Base-by-base conservation (phyloP, 176 grass and related monocot species). In the Ensete glaucum region DNA sequence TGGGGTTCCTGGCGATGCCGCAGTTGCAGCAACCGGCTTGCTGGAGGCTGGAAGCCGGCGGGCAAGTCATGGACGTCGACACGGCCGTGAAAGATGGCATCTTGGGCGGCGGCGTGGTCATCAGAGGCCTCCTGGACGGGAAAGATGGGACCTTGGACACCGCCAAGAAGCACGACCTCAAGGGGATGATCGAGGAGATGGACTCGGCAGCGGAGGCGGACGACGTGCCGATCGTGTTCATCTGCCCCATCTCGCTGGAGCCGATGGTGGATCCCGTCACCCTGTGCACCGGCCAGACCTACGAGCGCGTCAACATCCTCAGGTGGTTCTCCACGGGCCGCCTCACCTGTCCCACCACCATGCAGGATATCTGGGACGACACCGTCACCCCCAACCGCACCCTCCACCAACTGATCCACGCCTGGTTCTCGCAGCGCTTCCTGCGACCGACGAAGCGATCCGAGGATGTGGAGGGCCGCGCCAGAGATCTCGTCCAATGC, bases 191-290 rank as follows among this genome's bases (percentile, higher is more conserved):
- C 82, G 84, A 89, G 71, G 92, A 96, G 79, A 86, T 96, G 62
- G 92, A 92, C 21, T 78, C 92, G 12, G 84, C 83, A 79, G 82
- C 25, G 92, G 81, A 13, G 34, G 34, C 34, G 86, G 83, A 53
- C 83, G 89, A 82, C 2, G 86, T 96, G 54, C 92, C 92, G 7
- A 79, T 81, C 3, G 92, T 96, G 55, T 92, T 96, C 82, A 92
- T 96, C 78, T 96, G 92, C 82, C 92, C 92, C 43, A 96, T 96
- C 71, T 96, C 92, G 0, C 89, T 96, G 9, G 92, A 92, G 56
- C 89, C 92, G 9, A 96, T 96, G 92, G 84, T 96, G 80, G 92
- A 96, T 89, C 92, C 92, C 64, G 92, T 89, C 54, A 96, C 92
- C 70, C 92, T 96, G 34, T 96, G 92, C 89, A 96, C 92, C 48